phyloP scores from a whole-genome alignment of 352 stramenopile species.

The Blastocystis hominis region DNA sequence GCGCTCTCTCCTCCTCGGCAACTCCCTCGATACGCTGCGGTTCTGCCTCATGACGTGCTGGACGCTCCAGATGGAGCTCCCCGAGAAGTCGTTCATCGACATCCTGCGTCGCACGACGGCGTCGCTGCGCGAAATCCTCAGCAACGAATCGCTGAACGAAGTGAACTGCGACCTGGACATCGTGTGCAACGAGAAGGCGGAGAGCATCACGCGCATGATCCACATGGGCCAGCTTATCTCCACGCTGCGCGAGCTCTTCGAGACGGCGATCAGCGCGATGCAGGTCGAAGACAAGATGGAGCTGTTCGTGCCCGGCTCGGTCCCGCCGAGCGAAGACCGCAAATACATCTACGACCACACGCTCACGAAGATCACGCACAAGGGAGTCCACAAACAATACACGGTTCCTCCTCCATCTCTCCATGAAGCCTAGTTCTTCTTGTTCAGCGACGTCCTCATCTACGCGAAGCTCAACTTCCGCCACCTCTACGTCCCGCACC shows the following conservation, averaged over 20 bases:
- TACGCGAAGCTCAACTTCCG: conserved; percentile 69
- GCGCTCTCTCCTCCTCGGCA: background rate
- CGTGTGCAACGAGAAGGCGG: background rate
- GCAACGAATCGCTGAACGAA: background rate
- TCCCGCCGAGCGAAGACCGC: background rate
- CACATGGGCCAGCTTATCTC: background rate
- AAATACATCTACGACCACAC: conserved; percentile 11
- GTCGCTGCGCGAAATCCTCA: background rate
- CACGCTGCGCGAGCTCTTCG: background rate
- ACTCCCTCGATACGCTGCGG: background rate
- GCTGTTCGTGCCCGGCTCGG: background rate
- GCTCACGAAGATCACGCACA: conserved; percentile 5
- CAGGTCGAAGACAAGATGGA: conserved; percentile 21
- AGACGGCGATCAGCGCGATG: background rate
- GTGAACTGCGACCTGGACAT: background rate
- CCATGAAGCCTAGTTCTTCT: conserved; percentile 66
- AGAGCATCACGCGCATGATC: background rate
- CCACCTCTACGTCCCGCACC: conserved; percentile 64
- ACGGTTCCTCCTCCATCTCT: background rate
- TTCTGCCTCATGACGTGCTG: conserved; percentile 26
- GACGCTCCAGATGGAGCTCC: background rate
- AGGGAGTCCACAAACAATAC: background rate
- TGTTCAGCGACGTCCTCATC: conserved; percentile 74
- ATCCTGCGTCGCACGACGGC: background rate
- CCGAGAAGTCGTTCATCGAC: background rate